phyloP scores from a whole-genome alignment of 352 stramenopile genomes.

The Pythium apleroticum region DNA sequence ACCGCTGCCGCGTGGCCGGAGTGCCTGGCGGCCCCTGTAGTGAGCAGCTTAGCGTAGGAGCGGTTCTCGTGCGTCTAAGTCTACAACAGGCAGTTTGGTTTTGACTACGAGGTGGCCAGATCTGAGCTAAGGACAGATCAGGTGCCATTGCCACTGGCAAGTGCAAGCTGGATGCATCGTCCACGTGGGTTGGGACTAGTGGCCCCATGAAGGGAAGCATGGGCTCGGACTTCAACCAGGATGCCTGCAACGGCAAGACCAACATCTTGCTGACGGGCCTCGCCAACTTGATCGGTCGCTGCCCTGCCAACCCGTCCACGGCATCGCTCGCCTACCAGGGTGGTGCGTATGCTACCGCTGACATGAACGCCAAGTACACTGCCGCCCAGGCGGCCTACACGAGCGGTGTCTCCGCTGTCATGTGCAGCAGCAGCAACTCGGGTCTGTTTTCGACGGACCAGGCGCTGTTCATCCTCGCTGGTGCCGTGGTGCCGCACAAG shows the following conservation, averaged over 20 bases:
- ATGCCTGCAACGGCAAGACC: slow-evolving; percentile 33
- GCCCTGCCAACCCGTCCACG: slow-evolving; percentile 33
- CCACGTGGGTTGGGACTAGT: slow-evolving; percentile 39
- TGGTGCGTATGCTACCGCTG: slow-evolving; percentile 28
- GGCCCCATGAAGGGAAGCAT: slow-evolving; percentile 51
- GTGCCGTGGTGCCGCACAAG: slow-evolving; percentile 39
- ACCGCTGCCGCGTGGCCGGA: too few species aligned
- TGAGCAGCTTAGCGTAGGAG: too few species aligned
- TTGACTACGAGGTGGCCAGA: too few species aligned
- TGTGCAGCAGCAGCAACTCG: slow-evolving; percentile 42
- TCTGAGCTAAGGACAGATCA: too few species aligned
- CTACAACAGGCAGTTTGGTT: too few species aligned
- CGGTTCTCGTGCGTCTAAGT: too few species aligned
- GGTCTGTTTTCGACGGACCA: slow-evolving; percentile 45
- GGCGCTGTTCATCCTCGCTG: slow-evolving; percentile 29
- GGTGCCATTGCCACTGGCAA: slow-evolving; percentile 45
- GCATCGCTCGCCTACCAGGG: slow-evolving; percentile 41
- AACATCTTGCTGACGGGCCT: slow-evolving; percentile 30
- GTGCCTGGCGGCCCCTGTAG: too few species aligned
- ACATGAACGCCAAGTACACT: slow-evolving; percentile 30
- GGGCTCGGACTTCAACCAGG: slow-evolving; percentile 40
- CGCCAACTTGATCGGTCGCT: slow-evolving; percentile 37
- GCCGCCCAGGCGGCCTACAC: slow-evolving; percentile 33
- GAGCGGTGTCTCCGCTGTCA: slow-evolving; percentile 36
- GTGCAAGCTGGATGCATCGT: slow-evolving; percentile 36